Evolutionary conservation across 208 protist genomes (phyloP).

Genomic region (Trypanosoma lewisi): DNA sequence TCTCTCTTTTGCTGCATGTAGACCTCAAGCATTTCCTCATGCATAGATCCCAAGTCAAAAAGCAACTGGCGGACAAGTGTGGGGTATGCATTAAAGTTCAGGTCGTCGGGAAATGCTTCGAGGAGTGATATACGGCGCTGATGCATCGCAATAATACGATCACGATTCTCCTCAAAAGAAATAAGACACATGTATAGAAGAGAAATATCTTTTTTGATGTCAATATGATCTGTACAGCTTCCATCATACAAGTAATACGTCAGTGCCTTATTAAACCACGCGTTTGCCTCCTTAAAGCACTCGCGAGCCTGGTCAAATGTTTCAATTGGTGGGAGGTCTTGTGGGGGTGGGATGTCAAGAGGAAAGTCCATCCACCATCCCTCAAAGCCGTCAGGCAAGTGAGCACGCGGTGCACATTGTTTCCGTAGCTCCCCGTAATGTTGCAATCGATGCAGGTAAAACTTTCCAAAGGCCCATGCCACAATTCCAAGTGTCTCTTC

Average conservation of each 20-base stretch:
- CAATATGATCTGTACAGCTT: conserved; percentile 83
- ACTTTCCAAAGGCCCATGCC: conserved; percentile 73
- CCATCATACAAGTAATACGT: conserved; percentile 80
- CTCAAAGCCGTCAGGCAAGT: conserved; percentile 26
- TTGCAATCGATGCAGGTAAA: conserved; percentile 63
- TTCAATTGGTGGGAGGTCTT: conserved; percentile 34
- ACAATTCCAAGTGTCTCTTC: conserved; percentile 64
- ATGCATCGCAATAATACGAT: conserved; percentile 72
- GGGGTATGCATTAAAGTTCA: conserved; percentile 89
- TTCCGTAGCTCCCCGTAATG: conserved; percentile 44
- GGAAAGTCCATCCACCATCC: conserved; percentile 76
- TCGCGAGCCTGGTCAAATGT: conserved; percentile 74
- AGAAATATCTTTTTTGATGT: conserved; percentile 63
- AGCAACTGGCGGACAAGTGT: conserved; percentile 77
- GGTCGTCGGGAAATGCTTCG: conserved; percentile 66
- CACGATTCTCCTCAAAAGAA: conserved; percentile 59
- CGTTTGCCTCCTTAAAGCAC: conserved; percentile 72
- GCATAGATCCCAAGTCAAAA: conserved; percentile 78
- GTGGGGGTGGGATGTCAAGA: conserved; percentile 36
- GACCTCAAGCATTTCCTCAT: conserved; percentile 68
- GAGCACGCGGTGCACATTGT: conserved; percentile 5
- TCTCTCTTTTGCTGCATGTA: conserved; percentile 57
- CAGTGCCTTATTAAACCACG: conserved; percentile 67
- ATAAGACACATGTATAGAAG: conserved; percentile 60
- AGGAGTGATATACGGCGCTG: conserved; percentile 63